Percentiles rank a stretch among this genome's conserved stretches.
Evolutionary conservation across 805 yeast species (phyloP).

Genomic region (Wickerhamomyces rabaulensis): DNA sequence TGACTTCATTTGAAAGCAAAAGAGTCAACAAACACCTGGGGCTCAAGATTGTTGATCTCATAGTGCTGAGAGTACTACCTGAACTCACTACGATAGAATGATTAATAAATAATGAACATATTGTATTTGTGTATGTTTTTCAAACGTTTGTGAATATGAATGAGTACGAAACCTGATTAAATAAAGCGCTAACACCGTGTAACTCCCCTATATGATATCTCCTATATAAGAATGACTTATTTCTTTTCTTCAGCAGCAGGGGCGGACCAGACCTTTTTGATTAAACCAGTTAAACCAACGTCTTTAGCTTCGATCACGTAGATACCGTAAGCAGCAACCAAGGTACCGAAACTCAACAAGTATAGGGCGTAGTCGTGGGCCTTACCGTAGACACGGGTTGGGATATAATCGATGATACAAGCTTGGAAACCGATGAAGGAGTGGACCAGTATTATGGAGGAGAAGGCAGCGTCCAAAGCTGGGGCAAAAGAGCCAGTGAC

Average conservation of each 20-base stretch:
- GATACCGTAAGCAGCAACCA: constrained; percentile 69
- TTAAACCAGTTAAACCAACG: constrained; percentile 69
- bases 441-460: constrained; percentile 66
- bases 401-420: constrained; percentile 91
- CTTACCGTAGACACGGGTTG: constrained; percentile 75
- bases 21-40: constrained; percentile 39
- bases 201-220: background rate
- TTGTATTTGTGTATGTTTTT: background rate
- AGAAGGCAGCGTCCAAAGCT: constrained; percentile 64
- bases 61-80: constrained; percentile 35
- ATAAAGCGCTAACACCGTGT: background rate
- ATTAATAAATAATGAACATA: background rate
- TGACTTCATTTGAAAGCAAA: constrained; percentile 30
- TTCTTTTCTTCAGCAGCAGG: constrained; percentile 19
- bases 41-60: constrained; percentile 36
- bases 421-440: constrained; percentile 82
- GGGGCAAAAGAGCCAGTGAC: constrained; percentile 69
- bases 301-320: constrained; percentile 77
- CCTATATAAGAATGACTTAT: background rate
- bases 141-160: background rate
- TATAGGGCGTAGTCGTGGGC: constrained; percentile 67
- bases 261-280: constrained; percentile 54
- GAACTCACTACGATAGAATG: constrained; percentile 21
- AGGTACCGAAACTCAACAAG: constrained; percentile 67
- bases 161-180: background rate